These are phyloP conservation scores for Ascochyta koolunga DNA, from an alignment of 2,329 filamentous ascomycete genomes.

Conservation along the genomic window DNA sequence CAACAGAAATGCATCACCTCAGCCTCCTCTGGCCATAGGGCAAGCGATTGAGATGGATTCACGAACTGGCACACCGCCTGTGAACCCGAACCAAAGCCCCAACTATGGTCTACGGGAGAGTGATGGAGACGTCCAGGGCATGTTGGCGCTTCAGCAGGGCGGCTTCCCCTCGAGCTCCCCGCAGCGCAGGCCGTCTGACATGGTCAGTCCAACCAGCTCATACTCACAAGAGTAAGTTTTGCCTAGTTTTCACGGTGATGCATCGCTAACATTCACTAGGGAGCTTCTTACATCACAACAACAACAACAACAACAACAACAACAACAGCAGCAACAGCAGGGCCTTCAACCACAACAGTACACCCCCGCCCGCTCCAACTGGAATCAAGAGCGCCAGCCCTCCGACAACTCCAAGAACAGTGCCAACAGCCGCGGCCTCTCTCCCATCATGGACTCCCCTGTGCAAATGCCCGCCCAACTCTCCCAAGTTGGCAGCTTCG, in stretches of 20 bases:
- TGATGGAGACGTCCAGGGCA: slow-evolving; percentile 74
- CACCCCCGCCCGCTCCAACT: slow-evolving; percentile 55
- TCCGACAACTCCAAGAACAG: slow-evolving; percentile 37
- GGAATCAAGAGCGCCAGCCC: slow-evolving; percentile 40
- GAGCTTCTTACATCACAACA: slow-evolving; percentile 13
- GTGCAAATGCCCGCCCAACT: slow-evolving; percentile 42
- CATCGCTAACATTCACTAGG: slow-evolving; percentile 28
- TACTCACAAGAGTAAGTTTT: slow-evolving; percentile 76
- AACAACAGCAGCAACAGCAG: slow-evolving; percentile 24
- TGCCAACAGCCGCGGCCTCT: slow-evolving; percentile 44
- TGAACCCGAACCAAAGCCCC: slow-evolving; percentile 17
- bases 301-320: slow-evolving; percentile 5
- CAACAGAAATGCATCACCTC: slow-evolving; percentile 63
- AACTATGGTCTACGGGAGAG: slow-evolving; percentile 61
- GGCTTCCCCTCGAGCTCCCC: slow-evolving; percentile 38
- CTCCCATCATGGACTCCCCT: slow-evolving; percentile 49
- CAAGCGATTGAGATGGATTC: slow-evolving; percentile 84
- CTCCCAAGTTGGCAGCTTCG: slow-evolving; percentile 31
- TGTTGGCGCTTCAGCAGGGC: slow-evolving; percentile 72
- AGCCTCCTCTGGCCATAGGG: slow-evolving; percentile 55
- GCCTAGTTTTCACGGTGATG: background rate
- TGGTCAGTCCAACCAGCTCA: slow-evolving; percentile 66
- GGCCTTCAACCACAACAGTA: slow-evolving; percentile 45
- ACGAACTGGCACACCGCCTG: slow-evolving; percentile 44
- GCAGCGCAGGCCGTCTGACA: slow-evolving; percentile 32